These are phyloP conservation scores for Apiotrichum gamsii DNA, from an alignment of 1,284 basidiomycete species.

Conservation along the genomic window DNA sequence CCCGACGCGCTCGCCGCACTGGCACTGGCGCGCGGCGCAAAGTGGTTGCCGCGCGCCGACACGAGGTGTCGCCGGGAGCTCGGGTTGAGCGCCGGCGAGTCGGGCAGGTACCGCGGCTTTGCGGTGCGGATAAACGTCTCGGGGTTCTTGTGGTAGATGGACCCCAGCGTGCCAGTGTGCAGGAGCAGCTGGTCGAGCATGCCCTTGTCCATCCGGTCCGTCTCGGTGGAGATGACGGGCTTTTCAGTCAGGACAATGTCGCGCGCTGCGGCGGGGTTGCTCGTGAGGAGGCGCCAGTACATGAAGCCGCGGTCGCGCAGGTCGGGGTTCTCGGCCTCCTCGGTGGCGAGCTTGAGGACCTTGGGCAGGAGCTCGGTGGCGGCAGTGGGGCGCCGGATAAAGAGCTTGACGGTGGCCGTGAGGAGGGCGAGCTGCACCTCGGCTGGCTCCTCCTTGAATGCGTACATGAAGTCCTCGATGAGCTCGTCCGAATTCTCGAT, in stretches of 20 bases:
- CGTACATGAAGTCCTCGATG: conserved; percentile 80
- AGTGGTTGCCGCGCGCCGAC: not conserved
- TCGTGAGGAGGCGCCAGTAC: conserved; percentile 96
- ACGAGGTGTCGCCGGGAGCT: conserved; percentile 46
- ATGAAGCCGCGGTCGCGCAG: conserved; percentile 89
- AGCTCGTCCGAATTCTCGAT: conserved; percentile 95
- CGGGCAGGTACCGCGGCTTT: conserved; percentile 41
- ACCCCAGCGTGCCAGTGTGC: conserved; percentile 47
- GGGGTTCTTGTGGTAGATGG: conserved; percentile 48
- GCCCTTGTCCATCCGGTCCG: conserved; percentile 92
- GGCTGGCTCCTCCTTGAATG: conserved; percentile 89
- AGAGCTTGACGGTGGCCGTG: conserved; percentile 94
- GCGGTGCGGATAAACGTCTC: conserved; percentile 49
- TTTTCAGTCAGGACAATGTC: conserved; percentile 92
- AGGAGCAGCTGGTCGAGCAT: conserved; percentile 66
- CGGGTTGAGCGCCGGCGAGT: conserved; percentile 45
- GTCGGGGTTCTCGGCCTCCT: conserved; percentile 94
- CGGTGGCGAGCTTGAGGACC: conserved; percentile 87
- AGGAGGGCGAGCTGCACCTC: conserved; percentile 90
- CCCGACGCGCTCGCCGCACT: conserved; percentile 6
- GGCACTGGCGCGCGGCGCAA: conserved; percentile 2
- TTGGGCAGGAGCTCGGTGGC: conserved; percentile 85
- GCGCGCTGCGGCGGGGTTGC: conserved; percentile 81
- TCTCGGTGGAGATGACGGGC: conserved; percentile 94
- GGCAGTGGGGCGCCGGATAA: conserved; percentile 86